phyloP scores from a whole-genome alignment of 345 rosid genomes.

The Moricandia arvensis region DNA sequence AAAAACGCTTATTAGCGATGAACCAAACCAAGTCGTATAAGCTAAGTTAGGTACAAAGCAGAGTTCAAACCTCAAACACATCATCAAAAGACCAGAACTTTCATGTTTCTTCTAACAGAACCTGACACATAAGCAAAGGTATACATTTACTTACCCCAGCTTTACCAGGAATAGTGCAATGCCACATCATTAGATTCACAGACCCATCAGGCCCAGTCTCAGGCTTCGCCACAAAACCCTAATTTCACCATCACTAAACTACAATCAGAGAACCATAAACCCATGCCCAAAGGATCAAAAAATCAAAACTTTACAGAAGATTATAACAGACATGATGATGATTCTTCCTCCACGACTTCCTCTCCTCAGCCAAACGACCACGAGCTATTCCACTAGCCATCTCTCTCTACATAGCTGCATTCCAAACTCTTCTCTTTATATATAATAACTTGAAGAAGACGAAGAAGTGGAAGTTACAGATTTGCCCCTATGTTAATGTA shows the following conservation, averaged over 20 bases:
- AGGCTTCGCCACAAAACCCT: too few relatives aligned
- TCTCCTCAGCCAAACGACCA: too few relatives aligned
- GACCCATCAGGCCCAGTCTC: conserved; percentile 76
- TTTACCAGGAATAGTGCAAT: conserved; percentile 96
- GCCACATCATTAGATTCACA: conserved; percentile 92
- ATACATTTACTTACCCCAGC: conserved; percentile 70
- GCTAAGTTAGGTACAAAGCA: background rate
- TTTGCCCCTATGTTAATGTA: conserved; percentile 13
- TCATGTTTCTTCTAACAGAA: background rate
- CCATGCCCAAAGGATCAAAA: background rate
- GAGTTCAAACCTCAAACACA: background rate
- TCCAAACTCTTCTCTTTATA: conserved; percentile 3
- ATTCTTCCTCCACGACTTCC: conserved; percentile 96
- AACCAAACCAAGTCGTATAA: background rate
- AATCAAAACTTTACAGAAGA: background rate
- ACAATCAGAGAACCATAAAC: background rate
- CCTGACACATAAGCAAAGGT: background rate
- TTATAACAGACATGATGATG: conserved; percentile 83
- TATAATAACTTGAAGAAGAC: conserved; percentile 27
- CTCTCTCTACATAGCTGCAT: background rate
- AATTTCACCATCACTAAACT: conserved; percentile 25
- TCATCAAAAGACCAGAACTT: background rate
- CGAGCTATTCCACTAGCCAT: too few relatives aligned
- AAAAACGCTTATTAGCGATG: background rate
- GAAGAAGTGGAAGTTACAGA: conserved; percentile 15